These are phyloP conservation scores for Hortaea werneckii DNA, from an alignment of 2,329 filamentous ascomycete species.

Conservation along the genomic window DNA sequence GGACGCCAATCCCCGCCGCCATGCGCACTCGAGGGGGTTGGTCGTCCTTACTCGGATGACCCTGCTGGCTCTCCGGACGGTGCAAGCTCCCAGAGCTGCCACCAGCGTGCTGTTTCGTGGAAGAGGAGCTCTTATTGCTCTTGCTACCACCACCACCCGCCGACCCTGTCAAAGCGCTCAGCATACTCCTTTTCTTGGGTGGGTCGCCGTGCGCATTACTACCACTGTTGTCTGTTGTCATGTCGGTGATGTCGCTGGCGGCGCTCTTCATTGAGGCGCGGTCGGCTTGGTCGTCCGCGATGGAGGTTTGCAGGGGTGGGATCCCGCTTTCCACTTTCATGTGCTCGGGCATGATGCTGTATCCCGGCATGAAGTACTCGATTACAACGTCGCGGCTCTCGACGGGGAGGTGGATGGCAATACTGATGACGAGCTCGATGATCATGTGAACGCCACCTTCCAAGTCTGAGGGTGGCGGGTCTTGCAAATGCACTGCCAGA, in stretches of 20 bases:
- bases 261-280: constrained; percentile 28
- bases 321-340: constrained; percentile 72
- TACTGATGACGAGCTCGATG: constrained; percentile 76
- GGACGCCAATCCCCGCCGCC: constrained; percentile 38
- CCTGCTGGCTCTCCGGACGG: constrained; percentile 32
- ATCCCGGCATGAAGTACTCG: constrained; percentile 71
- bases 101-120: constrained; percentile 26
- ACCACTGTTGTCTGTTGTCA: constrained; percentile 8
- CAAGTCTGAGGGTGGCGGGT: constrained; percentile 70
- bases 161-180: constrained; percentile 32
- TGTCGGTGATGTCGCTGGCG: constrained; percentile 25
- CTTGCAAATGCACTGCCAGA: constrained; percentile 63
- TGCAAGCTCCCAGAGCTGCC: constrained; percentile 28
- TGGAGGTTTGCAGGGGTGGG: constrained; percentile 35
- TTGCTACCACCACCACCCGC: constrained; percentile 22
- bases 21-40: constrained; percentile 36
- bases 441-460: constrained; percentile 87
- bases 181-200: constrained; percentile 30
- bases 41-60: constrained; percentile 28
- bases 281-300: constrained; percentile 33
- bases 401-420: constrained; percentile 74
- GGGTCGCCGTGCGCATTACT: constrained; percentile 11
- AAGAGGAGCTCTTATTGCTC: constrained; percentile 12
- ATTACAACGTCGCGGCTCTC: constrained; percentile 88
- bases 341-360: constrained; percentile 55